Base-by-base conservation (phyloP, 148 eudicot genomes). In the Fagopyrum tataricum region DNA sequence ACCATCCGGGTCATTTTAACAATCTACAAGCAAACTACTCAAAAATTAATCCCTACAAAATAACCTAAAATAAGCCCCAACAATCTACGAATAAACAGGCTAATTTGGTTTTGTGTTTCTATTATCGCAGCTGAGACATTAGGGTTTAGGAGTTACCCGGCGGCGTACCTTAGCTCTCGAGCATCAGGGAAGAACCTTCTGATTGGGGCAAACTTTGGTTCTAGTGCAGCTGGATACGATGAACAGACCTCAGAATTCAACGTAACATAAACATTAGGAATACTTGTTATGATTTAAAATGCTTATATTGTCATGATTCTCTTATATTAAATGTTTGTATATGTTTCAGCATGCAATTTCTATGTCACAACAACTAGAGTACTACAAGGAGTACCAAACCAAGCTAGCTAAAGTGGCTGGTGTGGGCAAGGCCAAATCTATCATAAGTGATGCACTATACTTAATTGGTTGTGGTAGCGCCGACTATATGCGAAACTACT, bases 171-270 rank as follows among this genome's bases (percentile, higher is more conserved):
- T 11, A 95, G 98, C 89, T 96, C 98, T 26, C 84, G 90, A 61
- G 98, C 98, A 68, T 85, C 93, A 13, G 97, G 97, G 20, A 85
- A 90, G 53, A 90, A 88, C 81, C 96, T 95, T 78, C 93, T 90
- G 1, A 77, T 87, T 23, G 98, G 98, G 5, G 85, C 92, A 78
- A 95, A 95, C 72, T 95, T 95, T 73, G 98, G 90, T 20, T 95
- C 98, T 26, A 97, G 97, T 76, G 98, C 79, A 37, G 80, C 98
- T 10, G 98, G 98, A 24, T 95, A 78, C 77, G 98, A 95, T 78
- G 97, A 91, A 26, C 83, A 79, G 79, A 95, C 98, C 4, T 84
- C 98, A 39, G 8, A 26, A 41, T 77, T 87, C 7, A 91, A 75
- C 75, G 98, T 95, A 83, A 82, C 78, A 43, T 44, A 31, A 23